A percentile compares a stretch with the other conserved stretches of the same genome.
Evolutionary conservation across 495 filamentous ascomycete genomes (phyloP).

Genomic region (Penicillium nucicola): DNA sequence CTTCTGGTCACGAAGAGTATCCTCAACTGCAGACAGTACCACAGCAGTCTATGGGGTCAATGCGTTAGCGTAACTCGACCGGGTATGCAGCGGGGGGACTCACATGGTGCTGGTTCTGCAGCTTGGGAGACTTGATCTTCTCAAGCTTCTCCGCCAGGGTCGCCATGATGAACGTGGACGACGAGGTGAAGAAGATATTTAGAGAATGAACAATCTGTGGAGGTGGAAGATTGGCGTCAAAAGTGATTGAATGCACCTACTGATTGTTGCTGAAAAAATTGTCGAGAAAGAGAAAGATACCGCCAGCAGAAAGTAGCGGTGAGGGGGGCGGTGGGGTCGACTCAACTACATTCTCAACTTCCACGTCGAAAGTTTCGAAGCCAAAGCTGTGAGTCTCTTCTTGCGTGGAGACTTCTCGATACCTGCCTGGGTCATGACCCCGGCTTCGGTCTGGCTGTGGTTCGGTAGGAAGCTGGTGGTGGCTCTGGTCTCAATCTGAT

Average conservation of each 20-base stretch:
- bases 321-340: no score
- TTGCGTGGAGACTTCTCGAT: no score
- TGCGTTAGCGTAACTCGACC: slow-evolving; percentile 2
- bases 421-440: no score
- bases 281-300: slow-evolving; percentile 34
- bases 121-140: slow-evolving; percentile 93
- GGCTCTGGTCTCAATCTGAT: no score
- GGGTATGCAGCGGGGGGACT: slow-evolving; percentile 23
- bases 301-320: background rate
- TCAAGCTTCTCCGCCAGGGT: slow-evolving; percentile 87
- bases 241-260: slow-evolving; percentile 4
- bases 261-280: slow-evolving; percentile 29
- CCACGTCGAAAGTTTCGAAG: no score
- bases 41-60: slow-evolving; percentile 64
- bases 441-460: no score
- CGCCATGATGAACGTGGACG: slow-evolving; percentile 48
- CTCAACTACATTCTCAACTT: no score
- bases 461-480: no score
- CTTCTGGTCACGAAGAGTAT: slow-evolving; percentile 83
- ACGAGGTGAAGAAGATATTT: slow-evolving; percentile 20
- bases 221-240: slow-evolving; percentile 17
- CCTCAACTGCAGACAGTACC: slow-evolving; percentile 86
- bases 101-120: slow-evolving; percentile 93
- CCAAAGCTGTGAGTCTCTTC: no score
- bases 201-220: slow-evolving; percentile 25